Percentiles rank a stretch among this genome's conserved stretches.
These are phyloP conservation scores for Mortierella antarctica DNA, from an alignment of 192 early-diverging fungal species.

Conservation along the genomic window DNA sequence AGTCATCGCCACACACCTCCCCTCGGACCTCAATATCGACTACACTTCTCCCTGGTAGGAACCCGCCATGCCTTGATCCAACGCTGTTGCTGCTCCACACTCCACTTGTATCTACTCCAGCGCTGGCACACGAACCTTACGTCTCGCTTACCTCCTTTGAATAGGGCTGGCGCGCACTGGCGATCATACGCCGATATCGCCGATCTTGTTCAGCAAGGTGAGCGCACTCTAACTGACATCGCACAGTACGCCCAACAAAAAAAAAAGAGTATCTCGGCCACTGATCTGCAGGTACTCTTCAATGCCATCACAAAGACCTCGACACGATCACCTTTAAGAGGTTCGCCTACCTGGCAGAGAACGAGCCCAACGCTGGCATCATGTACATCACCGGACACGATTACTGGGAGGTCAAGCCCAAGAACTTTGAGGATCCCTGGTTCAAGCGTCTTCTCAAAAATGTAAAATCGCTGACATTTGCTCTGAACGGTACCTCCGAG, in stretches of 20 bases:
- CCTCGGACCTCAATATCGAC: constrained; percentile 60
- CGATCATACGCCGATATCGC: constrained; percentile 56
- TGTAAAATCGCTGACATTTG: constrained; percentile 31
- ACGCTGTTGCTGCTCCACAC: not conserved
- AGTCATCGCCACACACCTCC: constrained; percentile 65
- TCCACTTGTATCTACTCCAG: not conserved
- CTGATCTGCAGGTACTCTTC: not conserved
- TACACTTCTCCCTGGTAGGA: constrained; percentile 63
- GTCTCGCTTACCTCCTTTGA: not conserved
- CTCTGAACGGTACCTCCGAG: not conserved
- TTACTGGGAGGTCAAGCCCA: constrained; percentile 65
- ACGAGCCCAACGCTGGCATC: constrained; percentile 57
- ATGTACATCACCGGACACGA: constrained; percentile 64
- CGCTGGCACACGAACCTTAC: not conserved
- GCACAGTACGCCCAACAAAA: not conserved
- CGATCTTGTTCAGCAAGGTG: constrained; percentile 59
- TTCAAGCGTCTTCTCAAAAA: constrained; percentile 63
- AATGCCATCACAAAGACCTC: constrained; percentile 38
- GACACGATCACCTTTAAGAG: constrained; percentile 52
- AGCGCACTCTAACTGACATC: not conserved
- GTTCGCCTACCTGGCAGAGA: constrained; percentile 52
- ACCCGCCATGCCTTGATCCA: not conserved
- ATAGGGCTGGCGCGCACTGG: constrained; percentile 63
- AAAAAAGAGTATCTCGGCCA: not conserved
- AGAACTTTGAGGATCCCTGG: constrained; percentile 70